These are phyloP conservation scores for Penicillium canariense DNA, from an alignment of 495 filamentous ascomycete species.

Conservation along the genomic window DNA sequence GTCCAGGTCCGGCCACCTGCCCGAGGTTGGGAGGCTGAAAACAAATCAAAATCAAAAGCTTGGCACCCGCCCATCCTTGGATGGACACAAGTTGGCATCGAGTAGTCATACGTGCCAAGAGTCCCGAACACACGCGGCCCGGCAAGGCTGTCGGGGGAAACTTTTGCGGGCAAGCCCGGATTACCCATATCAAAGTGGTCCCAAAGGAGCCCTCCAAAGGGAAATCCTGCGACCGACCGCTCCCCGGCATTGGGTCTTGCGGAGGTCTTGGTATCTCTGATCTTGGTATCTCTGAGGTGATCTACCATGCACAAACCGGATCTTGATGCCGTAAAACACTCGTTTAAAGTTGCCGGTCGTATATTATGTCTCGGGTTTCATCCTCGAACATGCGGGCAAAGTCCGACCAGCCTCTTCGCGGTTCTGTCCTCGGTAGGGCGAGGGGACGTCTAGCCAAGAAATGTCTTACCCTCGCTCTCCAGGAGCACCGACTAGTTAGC, in stretches of 20 bases:
- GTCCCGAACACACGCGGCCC: not conserved
- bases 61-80: slow-evolving; percentile 12
- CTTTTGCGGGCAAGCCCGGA: not conserved
- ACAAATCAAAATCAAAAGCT: slow-evolving; percentile 14
- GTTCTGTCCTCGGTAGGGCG: not conserved
- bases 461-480: slow-evolving; percentile 8
- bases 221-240: not conserved
- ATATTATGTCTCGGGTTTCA: slow-evolving; percentile 22
- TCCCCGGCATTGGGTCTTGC: not conserved
- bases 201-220: not conserved
- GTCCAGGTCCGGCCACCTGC: not conserved
- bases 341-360: slow-evolving; percentile 2
- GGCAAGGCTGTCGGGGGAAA: not conserved
- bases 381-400: slow-evolving; percentile 7
- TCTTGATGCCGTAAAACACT: slow-evolving; percentile 6
- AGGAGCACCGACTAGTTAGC: not conserved
- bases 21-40: slow-evolving; percentile 6
- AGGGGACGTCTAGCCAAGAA: not conserved
- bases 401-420: not conserved
- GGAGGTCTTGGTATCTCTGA: too few species aligned
- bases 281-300: not conserved
- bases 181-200: not conserved
- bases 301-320: not conserved
- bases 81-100: too few species aligned
- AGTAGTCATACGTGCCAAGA: not conserved